Evolutionary conservation across 805 yeast species (phyloP), one percentile per base, ranked within the genome.

Genomic region (Wickerhamiella azymoides): DNA sequence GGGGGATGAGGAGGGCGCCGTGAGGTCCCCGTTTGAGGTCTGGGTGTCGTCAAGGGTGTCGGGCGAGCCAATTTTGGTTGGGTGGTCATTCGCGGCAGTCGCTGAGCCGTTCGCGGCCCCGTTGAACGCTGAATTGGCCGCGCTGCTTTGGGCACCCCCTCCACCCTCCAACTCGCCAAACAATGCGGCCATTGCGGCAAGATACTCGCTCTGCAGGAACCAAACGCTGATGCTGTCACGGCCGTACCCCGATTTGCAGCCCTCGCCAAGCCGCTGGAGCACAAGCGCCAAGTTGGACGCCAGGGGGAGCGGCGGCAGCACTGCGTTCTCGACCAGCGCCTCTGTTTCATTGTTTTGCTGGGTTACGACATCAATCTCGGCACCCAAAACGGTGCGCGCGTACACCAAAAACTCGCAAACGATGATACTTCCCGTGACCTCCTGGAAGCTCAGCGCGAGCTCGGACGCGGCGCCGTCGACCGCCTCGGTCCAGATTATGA

Each of bases 401-500:
- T 71, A 71, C 16, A 83, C 73, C 21, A 88, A 70, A 57, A 85
- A 88, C 42, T 84, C 89, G 59, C 95, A 85, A 38, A 88, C 57
- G 6, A 77, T 74, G 10, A 83, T 74, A 62, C 98, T 89, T 0
- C 96, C 97, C 39, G 80, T 81, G 30, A 84, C 77, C 56, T 86
- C 96, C 61, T 89, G 96, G 61, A 89, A 89, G 39, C 93, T 81
- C 19, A 89, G 68, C 1, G 97, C 97, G 51, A 84, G 76, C 61
- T 85, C 94, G 39, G 53, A 53, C 7, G 32, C 24, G 14, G 80
- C 77, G 16, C 72, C 70, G 25, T 24, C 39, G 25, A 21, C 36
- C 2, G 64, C 56, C 57, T 84, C 95, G 9, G 93, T 82, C 97
- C 97, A 89, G 17, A 89, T 95, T 9, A 89, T 84, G 40, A 89